Evolutionary conservation across 495 filamentous ascomycete species (phyloP).

Genomic region (Aspergillus ostianus): DNA sequence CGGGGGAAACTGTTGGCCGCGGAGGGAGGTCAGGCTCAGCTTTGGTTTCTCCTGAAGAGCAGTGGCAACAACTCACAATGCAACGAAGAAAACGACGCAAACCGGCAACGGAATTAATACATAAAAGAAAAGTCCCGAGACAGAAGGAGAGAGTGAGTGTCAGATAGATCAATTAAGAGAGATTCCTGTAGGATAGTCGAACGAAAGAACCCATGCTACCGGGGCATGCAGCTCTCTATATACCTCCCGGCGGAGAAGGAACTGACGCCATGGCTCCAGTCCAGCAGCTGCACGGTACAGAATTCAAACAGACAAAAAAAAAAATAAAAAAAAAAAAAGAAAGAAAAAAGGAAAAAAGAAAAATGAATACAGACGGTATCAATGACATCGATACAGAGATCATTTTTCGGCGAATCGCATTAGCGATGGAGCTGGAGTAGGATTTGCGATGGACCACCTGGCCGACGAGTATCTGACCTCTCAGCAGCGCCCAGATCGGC

Average conservation of each 20-base stretch:
- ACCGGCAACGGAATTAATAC: constrained; percentile 11
- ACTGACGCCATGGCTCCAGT: background rate
- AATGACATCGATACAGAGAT: background rate
- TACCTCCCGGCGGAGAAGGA: background rate
- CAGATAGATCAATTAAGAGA: background rate
- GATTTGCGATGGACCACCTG: background rate
- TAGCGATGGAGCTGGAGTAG: background rate
- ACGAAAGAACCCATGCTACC: background rate
- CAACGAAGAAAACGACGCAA: constrained; percentile 11
- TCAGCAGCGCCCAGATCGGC: constrained; percentile 5
- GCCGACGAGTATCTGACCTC: constrained; percentile 3
- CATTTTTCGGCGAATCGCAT: background rate
- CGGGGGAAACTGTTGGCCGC: constrained; percentile 11
- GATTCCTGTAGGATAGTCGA: background rate
- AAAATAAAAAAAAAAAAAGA: background rate
- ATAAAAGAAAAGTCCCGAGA: background rate
- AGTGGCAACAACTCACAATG: constrained; percentile 11
- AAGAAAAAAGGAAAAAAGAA: background rate
- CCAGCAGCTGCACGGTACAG: background rate
- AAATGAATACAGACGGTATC: background rate
- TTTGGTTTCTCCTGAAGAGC: constrained; percentile 11
- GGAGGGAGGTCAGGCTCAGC: constrained; percentile 12
- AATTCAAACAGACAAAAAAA: background rate
- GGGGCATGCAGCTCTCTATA: background rate
- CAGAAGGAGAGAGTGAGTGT: background rate